phyloP scores from a whole-genome alignment of 352 stramenopile species.

The Pythium brachiatum region DNA sequence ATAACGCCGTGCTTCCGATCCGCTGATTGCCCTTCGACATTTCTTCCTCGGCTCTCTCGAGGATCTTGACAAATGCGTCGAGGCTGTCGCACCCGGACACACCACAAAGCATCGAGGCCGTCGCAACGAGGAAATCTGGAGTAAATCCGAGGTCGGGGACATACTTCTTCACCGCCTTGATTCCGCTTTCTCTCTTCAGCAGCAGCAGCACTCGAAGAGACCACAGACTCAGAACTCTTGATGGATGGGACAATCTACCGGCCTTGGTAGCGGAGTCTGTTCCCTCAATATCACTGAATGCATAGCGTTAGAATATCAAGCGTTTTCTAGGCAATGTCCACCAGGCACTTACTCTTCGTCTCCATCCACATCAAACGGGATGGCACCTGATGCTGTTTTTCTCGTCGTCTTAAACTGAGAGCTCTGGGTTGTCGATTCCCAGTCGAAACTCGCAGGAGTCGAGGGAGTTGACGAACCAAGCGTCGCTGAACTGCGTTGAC shows the following conservation, averaged over 20 bases:
- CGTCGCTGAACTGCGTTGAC: not conserved
- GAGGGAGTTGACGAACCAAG: conserved; percentile 4
- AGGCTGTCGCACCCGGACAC: conserved; percentile 56
- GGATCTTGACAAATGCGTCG: conserved; percentile 47
- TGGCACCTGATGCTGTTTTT: not conserved
- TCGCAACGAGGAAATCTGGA: conserved; percentile 63
- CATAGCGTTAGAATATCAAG: not conserved
- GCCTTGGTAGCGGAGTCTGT: not conserved
- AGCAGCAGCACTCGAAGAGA: conserved; percentile 70
- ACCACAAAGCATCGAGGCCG: conserved; percentile 58
- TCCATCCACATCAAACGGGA: conserved; percentile 15
- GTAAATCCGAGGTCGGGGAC: conserved; percentile 44
- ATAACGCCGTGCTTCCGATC: conserved; percentile 23
- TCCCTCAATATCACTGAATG: not conserved
- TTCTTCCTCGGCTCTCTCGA: conserved; percentile 54
- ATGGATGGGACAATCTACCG: conserved; percentile 6
- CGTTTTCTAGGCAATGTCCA: not conserved
- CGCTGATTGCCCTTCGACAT: conserved; percentile 25
- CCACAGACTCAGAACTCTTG: conserved; percentile 42
- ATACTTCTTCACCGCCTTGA: conserved; percentile 54
- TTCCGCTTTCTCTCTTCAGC: conserved; percentile 72
- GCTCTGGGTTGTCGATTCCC: conserved; percentile 12
- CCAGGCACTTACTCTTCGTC: conserved; percentile 9
- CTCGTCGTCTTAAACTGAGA: not conserved
- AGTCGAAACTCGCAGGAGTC: conserved; percentile 15